phyloP scores from a whole-genome alignment of 306 rosid species.

The Heteromeles arbutifolia region DNA sequence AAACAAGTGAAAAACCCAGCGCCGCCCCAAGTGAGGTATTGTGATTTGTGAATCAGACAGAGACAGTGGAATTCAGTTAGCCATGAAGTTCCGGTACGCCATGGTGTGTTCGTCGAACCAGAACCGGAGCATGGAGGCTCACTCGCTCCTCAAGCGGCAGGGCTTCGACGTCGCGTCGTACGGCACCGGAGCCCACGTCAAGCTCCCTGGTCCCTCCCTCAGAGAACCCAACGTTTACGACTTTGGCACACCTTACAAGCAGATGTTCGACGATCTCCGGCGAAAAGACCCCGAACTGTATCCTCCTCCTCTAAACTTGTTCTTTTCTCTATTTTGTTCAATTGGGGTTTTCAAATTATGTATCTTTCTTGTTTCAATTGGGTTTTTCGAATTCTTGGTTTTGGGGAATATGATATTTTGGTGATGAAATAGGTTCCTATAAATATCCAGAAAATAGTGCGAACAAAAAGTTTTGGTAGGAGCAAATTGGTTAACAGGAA shows the following conservation, averaged over 20 bases:
- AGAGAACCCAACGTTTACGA: slow-evolving; percentile 95
- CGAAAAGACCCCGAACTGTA: slow-evolving; percentile 92
- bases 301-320: slow-evolving; percentile 30
- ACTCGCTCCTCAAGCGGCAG: slow-evolving; percentile 64
- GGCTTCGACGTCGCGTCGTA: slow-evolving; percentile 85
- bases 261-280: slow-evolving; percentile 78
- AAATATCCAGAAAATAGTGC: neutral
- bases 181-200: slow-evolving; percentile 89
- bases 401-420: neutral
- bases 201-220: slow-evolving; percentile 96
- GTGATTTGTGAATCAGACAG: neutral
- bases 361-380: no score
- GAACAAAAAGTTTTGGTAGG: neutral
- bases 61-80: neutral
- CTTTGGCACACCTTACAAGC: slow-evolving; percentile 90
- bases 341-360: neutral
- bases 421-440: neutral
- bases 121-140: slow-evolving; percentile 98
- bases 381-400: neutral
- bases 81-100: slow-evolving; percentile 64
- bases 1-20: neutral
- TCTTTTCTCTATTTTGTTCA: neutral
- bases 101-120: slow-evolving; percentile 96
- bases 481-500: neutral
- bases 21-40: neutral